Evolutionary conservation across 2,329 filamentous ascomycete species (phyloP).

Genomic region (Trichoderma guizhouense): DNA sequence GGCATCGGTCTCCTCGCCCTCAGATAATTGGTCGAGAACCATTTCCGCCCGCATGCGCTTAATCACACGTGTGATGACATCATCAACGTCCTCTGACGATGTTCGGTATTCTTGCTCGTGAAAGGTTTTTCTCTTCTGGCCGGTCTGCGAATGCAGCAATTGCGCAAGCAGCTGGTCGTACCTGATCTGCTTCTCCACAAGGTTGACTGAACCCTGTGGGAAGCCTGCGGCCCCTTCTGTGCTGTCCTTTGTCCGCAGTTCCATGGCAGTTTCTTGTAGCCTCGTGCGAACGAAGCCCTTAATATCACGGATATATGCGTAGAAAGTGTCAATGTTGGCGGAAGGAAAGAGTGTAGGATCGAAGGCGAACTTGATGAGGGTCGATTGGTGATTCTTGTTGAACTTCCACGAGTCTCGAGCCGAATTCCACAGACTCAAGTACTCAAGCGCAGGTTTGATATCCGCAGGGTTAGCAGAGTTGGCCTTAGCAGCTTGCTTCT

Average conservation of each 20-base stretch:
- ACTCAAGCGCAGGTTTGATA: conserved; percentile 65
- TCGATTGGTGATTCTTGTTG: conserved; percentile 87
- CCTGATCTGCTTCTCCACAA: conserved; percentile 47
- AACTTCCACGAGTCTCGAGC: conserved; percentile 81
- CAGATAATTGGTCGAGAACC: conserved; percentile 53
- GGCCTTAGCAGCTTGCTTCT: conserved; percentile 39
- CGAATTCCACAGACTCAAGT: conserved; percentile 72
- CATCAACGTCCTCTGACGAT: conserved; percentile 46
- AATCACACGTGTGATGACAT: conserved; percentile 53
- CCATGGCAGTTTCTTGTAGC: conserved; percentile 62
- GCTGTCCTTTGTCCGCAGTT: conserved; percentile 56
- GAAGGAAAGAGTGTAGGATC: conserved; percentile 68
- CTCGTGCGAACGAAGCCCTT: conserved; percentile 71
- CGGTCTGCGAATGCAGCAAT: conserved; percentile 39
- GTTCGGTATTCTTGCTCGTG: conserved; percentile 52
- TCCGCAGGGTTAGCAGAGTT: conserved; percentile 39
- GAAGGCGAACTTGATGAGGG: conserved; percentile 79
- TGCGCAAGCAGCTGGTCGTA: conserved; percentile 55
- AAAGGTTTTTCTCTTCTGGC: conserved; percentile 48
- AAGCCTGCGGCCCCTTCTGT: conserved; percentile 48
- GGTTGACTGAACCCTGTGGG: conserved; percentile 46
- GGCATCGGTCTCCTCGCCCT: conserved; percentile 41
- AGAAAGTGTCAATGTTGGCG: conserved; percentile 65
- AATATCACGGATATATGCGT: conserved; percentile 74
- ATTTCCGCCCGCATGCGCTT: conserved; percentile 63